Evolutionary conservation across 73 alveolate species (phyloP), one percentile per base, ranked within the genome.

Genomic region (Paramecium sonneborni): DNA sequence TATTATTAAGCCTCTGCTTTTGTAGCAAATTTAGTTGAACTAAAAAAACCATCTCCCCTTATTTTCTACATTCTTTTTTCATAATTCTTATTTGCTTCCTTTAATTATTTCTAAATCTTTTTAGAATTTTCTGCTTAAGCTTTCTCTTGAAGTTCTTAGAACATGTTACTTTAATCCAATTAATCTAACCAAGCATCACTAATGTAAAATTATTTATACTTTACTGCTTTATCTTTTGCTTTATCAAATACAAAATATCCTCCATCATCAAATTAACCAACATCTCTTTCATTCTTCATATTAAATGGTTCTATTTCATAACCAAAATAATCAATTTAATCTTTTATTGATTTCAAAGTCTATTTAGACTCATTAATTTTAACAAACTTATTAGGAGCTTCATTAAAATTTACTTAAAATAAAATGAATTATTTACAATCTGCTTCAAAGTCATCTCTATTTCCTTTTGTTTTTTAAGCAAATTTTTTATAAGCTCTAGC

Each of bases 171-270:
- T 23, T 79, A 24, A 79, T 79, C 90, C 20, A 79, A 23, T n/a
- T 79, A 79, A 44, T 79, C 90, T 23, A 79, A 46, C 90, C 90
- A 79, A 39, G 90, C 70, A 79, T 79, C 90, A 79, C 72, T 79
- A 79, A 79, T 34, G 18, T 12, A 37, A 74, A 74, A 35, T 12
- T 18, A 34, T 34, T 74, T 4, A 23, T 74, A 74, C 87, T 74
- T 74, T 14, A 74, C 55, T 39, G 32, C 8, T 79, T 46, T 79
- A 44, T 79, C 90, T 23, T 79, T 79, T 12, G 21, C 39, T 23
- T 43, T 79, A 20, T 79, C 90, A 23, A 43, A 79, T 18, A 79
- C 74, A 24, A 79, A 79, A 44, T 79, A 79, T 44, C 90, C 90
- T 18, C 74, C 90, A 24, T 79, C n/a, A 79, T 79, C 90, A 43